A percentile compares a stretch with the other conserved stretches of the same genome.
These are phyloP conservation scores for Penicillium nucicola DNA, from an alignment of 495 filamentous ascomycete species.

Conservation along the genomic window DNA sequence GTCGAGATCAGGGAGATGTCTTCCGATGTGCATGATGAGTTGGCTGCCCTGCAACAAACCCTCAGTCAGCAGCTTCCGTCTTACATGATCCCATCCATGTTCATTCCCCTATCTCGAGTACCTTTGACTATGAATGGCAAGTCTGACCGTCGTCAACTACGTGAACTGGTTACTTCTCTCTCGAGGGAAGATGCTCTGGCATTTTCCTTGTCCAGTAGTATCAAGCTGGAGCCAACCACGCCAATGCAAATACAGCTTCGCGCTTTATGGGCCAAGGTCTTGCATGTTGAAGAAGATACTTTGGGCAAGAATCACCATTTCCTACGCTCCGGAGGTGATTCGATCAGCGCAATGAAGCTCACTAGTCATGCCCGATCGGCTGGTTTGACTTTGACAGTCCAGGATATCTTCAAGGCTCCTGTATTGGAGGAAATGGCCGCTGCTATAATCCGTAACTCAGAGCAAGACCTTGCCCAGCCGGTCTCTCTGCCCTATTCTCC, in stretches of 20 bases:
- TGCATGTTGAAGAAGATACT: neutral
- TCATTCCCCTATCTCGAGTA: constrained; percentile 21
- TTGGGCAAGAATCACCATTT: neutral
- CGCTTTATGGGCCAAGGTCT: neutral
- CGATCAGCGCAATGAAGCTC: neutral
- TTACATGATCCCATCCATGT: constrained; percentile 33
- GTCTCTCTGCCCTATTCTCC: neutral
- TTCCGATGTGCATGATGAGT: neutral
- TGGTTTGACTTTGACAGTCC: neutral
- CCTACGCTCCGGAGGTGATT: neutral
- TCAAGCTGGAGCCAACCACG: neutral
- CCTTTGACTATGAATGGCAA: neutral
- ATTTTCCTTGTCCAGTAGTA: neutral
- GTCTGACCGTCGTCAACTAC: neutral
- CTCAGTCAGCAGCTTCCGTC: constrained; percentile 2
- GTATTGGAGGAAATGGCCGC: neutral
- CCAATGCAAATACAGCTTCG: neutral
- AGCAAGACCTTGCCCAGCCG: neutral
- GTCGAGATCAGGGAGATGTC: neutral
- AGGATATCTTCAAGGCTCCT: neutral
- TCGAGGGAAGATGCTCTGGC: neutral
- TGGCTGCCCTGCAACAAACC: neutral
- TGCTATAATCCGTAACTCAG: neutral
- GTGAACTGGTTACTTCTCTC: neutral
- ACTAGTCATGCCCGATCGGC: neutral